These are phyloP conservation scores for Amniculicola lignicola DNA, from an alignment of 495 filamentous ascomycete species.

Conservation along the genomic window DNA sequence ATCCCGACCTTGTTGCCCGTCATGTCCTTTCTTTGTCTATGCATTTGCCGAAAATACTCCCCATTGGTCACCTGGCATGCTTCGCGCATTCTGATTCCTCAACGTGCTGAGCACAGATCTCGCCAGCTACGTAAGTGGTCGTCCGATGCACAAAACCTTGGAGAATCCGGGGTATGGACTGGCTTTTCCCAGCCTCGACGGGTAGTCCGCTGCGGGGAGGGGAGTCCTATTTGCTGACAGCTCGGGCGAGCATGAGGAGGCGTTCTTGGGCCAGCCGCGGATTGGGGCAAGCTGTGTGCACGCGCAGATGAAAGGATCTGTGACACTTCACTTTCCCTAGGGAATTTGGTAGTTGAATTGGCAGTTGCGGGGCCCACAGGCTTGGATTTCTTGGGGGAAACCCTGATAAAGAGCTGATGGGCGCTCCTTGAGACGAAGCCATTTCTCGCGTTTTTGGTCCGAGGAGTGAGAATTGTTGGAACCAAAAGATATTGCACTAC, in stretches of 20 bases:
- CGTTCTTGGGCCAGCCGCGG: background rate
- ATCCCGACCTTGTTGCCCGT: conserved; percentile 1
- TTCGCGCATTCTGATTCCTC: background rate
- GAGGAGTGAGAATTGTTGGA: too few species aligned
- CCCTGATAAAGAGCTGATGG: conserved; percentile 30
- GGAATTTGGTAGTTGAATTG: too few species aligned
- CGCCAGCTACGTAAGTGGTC: conserved; percentile 23
- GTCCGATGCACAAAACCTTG: conserved; percentile 11
- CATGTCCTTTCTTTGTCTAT: background rate
- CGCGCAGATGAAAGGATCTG: conserved; percentile 7
- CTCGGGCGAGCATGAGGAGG: conserved; percentile 7
- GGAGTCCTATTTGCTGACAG: too few species aligned
- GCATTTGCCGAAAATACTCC: background rate
- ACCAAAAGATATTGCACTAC: background rate
- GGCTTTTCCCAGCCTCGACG: too few species aligned
- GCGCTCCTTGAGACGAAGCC: background rate
- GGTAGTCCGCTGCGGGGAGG: too few species aligned
- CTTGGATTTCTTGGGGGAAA: background rate
- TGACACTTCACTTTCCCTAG: too few species aligned
- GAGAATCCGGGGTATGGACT: conserved; percentile 20
- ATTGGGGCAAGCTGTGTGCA: conserved; percentile 10
- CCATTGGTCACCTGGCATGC: conserved; percentile 12
- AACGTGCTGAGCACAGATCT: conserved; percentile 9
- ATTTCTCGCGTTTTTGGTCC: background rate
- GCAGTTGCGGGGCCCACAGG: conserved; percentile 18